These are phyloP conservation scores for Ophiostoma ulmi DNA, from an alignment of 2,329 filamentous ascomycete genomes.

Conservation along the genomic window DNA sequence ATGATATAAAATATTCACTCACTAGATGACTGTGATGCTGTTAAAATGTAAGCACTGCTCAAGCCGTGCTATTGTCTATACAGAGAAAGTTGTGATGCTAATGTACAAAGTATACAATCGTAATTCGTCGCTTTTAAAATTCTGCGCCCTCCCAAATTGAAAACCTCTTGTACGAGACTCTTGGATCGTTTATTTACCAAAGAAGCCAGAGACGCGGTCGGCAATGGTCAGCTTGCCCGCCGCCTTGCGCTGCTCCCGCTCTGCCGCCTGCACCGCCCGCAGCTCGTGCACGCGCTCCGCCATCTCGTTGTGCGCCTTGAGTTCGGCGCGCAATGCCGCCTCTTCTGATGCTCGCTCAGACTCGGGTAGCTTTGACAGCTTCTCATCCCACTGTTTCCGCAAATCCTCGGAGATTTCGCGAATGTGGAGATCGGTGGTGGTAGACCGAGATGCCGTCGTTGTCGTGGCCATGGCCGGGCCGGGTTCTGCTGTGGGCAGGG, in stretches of 20 bases:
- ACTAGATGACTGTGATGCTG: neutral
- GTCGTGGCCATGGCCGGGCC: conserved; percentile 18
- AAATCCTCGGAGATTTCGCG: conserved; percentile 43
- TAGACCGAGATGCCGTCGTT: neutral
- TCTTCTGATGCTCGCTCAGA: conserved; percentile 59
- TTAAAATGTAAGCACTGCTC: neutral
- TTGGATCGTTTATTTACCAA: conserved; percentile 25
- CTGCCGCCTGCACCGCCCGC: conserved; percentile 51
- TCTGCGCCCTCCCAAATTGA: neutral
- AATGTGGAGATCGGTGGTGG: neutral
- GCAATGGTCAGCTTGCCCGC: conserved; percentile 47
- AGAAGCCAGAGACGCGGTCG: conserved; percentile 38
- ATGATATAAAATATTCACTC: neutral
- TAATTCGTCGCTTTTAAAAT: conserved; percentile 2
- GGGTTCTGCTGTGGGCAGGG: conserved; percentile 13
- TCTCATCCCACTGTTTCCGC: conserved; percentile 48
- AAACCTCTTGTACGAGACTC: neutral
- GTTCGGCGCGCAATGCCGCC: conserved; percentile 58
- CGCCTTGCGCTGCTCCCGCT: conserved; percentile 51
- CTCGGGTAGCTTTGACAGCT: conserved; percentile 53
- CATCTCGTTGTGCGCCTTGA: conserved; percentile 56
- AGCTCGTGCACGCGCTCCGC: conserved; percentile 51
- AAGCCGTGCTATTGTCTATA: neutral
- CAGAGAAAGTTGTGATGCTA: conserved; percentile 18
- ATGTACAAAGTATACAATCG: conserved; percentile 19